Percentiles rank a stretch among this genome's conserved stretches.
phyloP scores from a whole-genome alignment of 257 asterid genomes.

The Gentiana straminea region DNA sequence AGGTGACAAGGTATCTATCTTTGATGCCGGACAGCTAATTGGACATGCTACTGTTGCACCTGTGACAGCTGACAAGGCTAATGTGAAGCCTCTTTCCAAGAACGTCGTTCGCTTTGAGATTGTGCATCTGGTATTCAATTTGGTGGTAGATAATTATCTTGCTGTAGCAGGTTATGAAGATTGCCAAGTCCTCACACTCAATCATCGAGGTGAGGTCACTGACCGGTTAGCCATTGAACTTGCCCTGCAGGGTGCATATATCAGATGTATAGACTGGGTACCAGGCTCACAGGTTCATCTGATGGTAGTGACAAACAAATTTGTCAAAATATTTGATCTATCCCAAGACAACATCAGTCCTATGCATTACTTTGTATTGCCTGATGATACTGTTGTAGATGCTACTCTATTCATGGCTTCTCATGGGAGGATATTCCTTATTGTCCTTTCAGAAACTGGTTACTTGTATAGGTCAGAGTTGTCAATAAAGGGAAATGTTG shows the following conservation, averaged over 20 bases:
- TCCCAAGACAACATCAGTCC: constrained; percentile 97
- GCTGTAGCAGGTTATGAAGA: constrained; percentile 99
- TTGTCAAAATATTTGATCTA: constrained; percentile 85
- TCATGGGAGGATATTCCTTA: constrained; percentile 62
- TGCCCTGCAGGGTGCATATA: constrained; percentile 96
- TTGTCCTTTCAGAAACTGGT: constrained; percentile 79
- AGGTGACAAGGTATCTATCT: constrained; percentile 97
- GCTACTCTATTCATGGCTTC: constrained; percentile 75
- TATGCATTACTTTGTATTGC: constrained; percentile 74
- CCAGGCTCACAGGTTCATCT: constrained; percentile 98
- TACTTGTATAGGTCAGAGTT: constrained; percentile 79
- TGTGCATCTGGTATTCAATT: constrained; percentile 78
- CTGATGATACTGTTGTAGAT: constrained; percentile 70
- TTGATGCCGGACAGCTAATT: constrained; percentile 96
- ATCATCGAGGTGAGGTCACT: constrained; percentile 94
- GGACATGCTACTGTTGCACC: constrained; percentile 94
- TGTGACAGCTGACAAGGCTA: constrained; percentile 96
- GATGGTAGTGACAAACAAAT: constrained; percentile 89
- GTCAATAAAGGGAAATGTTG: constrained; percentile 68
- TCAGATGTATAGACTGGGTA: constrained; percentile 89
- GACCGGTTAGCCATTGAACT: constrained; percentile 96
- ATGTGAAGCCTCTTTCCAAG: constrained; percentile 96
- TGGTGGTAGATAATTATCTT: constrained; percentile 77
- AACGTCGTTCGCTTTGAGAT: constrained; percentile 95
- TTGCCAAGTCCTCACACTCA: constrained; percentile 92